Percentiles rank a stretch among this genome's conserved stretches.
These are phyloP conservation scores for Misopates orontium DNA, from an alignment of 257 asterid genomes.

Conservation along the genomic window DNA sequence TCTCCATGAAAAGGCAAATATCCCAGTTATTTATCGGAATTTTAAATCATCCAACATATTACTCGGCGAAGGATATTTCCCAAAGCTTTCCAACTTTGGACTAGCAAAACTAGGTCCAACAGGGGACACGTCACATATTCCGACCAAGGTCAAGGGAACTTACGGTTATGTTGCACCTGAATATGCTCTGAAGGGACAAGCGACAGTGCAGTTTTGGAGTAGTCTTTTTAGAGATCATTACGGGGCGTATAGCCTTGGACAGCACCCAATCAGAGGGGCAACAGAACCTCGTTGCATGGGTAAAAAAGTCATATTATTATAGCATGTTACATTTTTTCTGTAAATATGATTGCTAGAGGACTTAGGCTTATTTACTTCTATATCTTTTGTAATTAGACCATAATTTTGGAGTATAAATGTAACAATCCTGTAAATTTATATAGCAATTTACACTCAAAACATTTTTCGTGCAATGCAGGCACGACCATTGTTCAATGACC, in stretches of 20 bases:
- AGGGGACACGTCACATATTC: constrained; percentile 96
- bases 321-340: neutral
- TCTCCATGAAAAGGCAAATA: constrained; percentile 97
- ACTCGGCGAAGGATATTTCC: constrained; percentile 74
- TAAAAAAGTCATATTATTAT: constrained; percentile 22
- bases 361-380: no score
- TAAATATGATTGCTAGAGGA: no score
- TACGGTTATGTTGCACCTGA: constrained; percentile 99
- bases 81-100: constrained; percentile 96
- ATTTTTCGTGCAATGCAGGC: constrained; percentile 59
- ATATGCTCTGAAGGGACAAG: constrained; percentile 97
- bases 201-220: constrained; percentile 96
- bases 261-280: constrained; percentile 81
- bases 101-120: constrained; percentile 99
- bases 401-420: no score
- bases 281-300: constrained; percentile 96
- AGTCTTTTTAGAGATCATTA: constrained; percentile 89
- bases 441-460: no score
- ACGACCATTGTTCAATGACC: constrained; percentile 85
- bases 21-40: constrained; percentile 94
- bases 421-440: no score
- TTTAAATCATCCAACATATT: constrained; percentile 96
- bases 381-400: no score
- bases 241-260: constrained; percentile 98
- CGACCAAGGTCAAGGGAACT: constrained; percentile 99